Conservation (phyloP, 768 basidiomycete species). For the Antrodiella citrinella region DNA sequence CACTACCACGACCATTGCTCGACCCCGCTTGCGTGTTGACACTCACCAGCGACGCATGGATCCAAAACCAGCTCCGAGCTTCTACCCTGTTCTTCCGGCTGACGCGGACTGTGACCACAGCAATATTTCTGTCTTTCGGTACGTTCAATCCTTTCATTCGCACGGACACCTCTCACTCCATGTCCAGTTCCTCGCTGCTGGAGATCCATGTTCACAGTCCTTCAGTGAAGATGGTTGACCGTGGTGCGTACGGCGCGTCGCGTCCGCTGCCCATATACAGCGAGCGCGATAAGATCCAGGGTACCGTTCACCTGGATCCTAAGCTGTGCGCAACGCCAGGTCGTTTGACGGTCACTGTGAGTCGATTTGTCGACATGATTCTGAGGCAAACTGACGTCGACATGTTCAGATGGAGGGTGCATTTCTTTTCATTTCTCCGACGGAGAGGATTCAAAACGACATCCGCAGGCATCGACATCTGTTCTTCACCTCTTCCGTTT, state of each 20-base stretch:
- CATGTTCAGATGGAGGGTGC: slow-evolving; percentile 50
- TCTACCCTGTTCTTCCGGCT: background rate
- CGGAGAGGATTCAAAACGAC: slow-evolving; percentile 14
- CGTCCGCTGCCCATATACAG: slow-evolving; percentile 44
- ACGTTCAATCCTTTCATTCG: slow-evolving; percentile 6
- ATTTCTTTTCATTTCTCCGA: slow-evolving; percentile 37
- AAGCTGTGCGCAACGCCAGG: slow-evolving; percentile 40
- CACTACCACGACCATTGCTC: slow-evolving; percentile 5
- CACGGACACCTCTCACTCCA: background rate
- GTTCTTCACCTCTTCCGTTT: slow-evolving; percentile 18
- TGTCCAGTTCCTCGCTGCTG: slow-evolving; percentile 28
- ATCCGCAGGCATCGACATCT: slow-evolving; percentile 16
- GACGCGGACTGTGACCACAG: slow-evolving; percentile 10
- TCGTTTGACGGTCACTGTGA: slow-evolving; percentile 49
- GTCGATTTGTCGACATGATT: slow-evolving; percentile 11
- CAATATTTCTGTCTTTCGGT: slow-evolving; percentile 22
- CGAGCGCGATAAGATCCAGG: slow-evolving; percentile 51
- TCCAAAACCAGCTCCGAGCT: background rate
- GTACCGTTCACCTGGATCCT: slow-evolving; percentile 50
- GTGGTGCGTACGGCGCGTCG: slow-evolving; percentile 17
- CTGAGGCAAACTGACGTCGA: slow-evolving; percentile 1
- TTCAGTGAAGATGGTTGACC: slow-evolving; percentile 41
- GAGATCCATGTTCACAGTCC: slow-evolving; percentile 58
- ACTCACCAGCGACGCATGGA: background rate
- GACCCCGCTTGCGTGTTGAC: slow-evolving; percentile 10